Base-by-base conservation (phyloP, 192 early-diverging fungal species). In the Coemansia javaensis region DNA sequence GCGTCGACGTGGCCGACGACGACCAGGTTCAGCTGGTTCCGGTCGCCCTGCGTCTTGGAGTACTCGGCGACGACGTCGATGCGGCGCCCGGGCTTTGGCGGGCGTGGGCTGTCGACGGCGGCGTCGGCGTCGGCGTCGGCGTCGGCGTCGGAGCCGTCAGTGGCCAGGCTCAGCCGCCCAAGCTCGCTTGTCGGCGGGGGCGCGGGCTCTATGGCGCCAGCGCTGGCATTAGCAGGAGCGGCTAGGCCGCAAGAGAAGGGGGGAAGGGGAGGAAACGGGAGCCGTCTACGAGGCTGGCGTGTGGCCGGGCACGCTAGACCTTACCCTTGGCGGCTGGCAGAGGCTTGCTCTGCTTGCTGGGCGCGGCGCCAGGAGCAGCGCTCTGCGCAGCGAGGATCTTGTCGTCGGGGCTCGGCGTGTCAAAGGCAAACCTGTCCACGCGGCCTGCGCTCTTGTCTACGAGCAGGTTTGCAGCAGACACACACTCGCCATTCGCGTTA, bases 1-100 rank as follows among this genome's bases (percentile, higher is more conserved):
- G 93, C 91, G 63, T 98, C 95, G 5, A 98, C 95, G 59, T 98
- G 95, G 0, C 94, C 91, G 40, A 93, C 85, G 2, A 98, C 84
- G 1, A 94, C 88, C 24, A 98, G 74, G 54, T 93, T 93, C 48
- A 97, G 47, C 7, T 73, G 78, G 4, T 79, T 81, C 43, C 90
- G 90, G 22, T 80, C 37, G 24, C 38, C 50, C 22, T 64, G 61
- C 24, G 58, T 21, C 56, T 53, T 63, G 14, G 57, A 33, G 22
- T 72, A 65, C 48, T 59, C 69, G 15, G 62, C 69, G 10, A 40
- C 62, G 34, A 68, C 63, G 27, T 67, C 59, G 39, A 67, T 56
- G 37, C 50, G 53, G 25, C 47, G 50, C 37, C 50, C 53, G 31
- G 55, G n/a, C 33, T 52, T 63, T 8, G 41, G 42, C n/a, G n/a